Conservation (phyloP, 2,329 filamentous ascomycete genomes). For the Aspergillus unguis region DNA sequence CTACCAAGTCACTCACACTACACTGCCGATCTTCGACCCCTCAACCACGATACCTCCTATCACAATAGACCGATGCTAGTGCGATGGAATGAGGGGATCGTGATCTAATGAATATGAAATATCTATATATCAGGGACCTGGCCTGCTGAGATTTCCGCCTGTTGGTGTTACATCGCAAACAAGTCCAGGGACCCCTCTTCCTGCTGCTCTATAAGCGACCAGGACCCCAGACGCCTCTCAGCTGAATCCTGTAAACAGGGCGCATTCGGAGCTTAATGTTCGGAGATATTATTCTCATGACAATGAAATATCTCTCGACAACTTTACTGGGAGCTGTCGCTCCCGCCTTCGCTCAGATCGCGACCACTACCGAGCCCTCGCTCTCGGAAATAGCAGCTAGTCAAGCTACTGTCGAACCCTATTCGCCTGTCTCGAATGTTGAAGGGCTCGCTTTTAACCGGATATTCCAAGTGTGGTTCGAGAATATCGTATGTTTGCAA, state of each 20-base stretch:
- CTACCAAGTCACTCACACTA: background rate
- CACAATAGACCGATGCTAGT: background rate
- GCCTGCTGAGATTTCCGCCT: background rate
- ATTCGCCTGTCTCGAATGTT: conserved; percentile 50
- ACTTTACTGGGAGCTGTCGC: conserved; percentile 25
- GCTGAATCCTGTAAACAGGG: background rate
- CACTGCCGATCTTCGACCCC: background rate
- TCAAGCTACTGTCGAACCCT: conserved; percentile 58
- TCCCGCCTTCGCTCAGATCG: conserved; percentile 26
- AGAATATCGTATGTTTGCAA: conserved; percentile 59
- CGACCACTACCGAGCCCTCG: conserved; percentile 25
- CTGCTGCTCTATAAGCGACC: conserved; percentile 8
- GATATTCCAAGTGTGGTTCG: conserved; percentile 71
- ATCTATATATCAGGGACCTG: background rate
- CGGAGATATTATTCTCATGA: conserved; percentile 24
- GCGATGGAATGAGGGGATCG: background rate
- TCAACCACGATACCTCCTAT: background rate
- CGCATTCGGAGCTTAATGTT: background rate
- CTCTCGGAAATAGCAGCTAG: conserved; percentile 29
- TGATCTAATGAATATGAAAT: background rate
- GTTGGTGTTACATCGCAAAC: background rate
- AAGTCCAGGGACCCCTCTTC: background rate
- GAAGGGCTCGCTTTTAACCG: conserved; percentile 45
- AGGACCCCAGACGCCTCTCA: background rate
- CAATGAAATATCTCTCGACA: conserved; percentile 47